A percentile compares a stretch with the other conserved stretches of the same genome.
phyloP scores from a whole-genome alignment of 306 rosid genomes.

The Spatholobus suberectus region DNA sequence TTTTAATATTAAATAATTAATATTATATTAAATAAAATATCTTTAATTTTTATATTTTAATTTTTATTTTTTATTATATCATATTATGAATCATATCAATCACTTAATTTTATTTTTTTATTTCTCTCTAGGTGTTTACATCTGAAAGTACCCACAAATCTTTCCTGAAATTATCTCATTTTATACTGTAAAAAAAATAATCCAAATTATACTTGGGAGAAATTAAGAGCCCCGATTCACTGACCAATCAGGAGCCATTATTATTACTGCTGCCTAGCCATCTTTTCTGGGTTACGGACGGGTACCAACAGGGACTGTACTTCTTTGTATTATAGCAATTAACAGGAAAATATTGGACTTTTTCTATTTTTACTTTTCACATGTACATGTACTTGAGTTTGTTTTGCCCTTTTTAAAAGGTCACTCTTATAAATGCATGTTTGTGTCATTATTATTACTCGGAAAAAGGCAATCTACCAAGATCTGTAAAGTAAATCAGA shows the following conservation, averaged over 20 bases:
- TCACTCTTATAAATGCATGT: slow-evolving; percentile 28
- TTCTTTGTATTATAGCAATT: not conserved
- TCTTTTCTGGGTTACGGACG: not conserved
- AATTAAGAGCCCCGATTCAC: too few species aligned
- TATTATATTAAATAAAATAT: not conserved
- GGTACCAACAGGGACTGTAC: not conserved
- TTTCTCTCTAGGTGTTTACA: too few species aligned
- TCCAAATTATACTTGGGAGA: too few species aligned
- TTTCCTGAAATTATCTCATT: too few species aligned
- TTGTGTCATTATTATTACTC: not conserved
- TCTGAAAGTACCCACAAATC: too few species aligned
- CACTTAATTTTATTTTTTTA: too few species aligned
- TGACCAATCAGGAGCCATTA: not conserved
- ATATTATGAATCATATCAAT: too few species aligned
- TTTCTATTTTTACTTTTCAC: not conserved
- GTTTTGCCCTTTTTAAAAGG: not conserved
- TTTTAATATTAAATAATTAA: not conserved
- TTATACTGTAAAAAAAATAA: not conserved
- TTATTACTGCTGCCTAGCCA: not conserved
- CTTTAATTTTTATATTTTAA: not conserved
- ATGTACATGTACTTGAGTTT: slow-evolving; percentile 28
- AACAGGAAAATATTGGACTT: not conserved
- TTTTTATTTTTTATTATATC: too few species aligned
- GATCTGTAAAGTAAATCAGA: slow-evolving; percentile 22
- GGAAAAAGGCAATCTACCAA: slow-evolving; percentile 21